Evolutionary conservation across 2,329 filamentous ascomycete genomes (phyloP).

Genomic region (Dendrostoma leiphaemia): DNA sequence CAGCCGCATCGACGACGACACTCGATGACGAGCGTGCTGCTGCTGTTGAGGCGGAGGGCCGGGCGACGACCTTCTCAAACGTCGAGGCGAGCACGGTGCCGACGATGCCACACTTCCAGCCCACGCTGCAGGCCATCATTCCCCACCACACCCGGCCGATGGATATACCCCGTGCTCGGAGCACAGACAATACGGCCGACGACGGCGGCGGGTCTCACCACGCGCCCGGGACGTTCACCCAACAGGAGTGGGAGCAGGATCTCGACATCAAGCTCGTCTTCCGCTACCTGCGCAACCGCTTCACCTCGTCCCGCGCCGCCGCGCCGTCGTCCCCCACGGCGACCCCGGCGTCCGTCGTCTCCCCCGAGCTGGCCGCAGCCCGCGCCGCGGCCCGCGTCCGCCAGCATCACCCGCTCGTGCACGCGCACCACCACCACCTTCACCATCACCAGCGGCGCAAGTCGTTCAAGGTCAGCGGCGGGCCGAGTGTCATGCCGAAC

Average conservation of each 20-base stretch:
- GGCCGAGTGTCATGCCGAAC: conserved; percentile 38
- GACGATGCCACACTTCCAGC: conserved; percentile 43
- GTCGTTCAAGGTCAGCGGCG: conserved; percentile 52
- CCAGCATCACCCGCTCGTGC: conserved; percentile 84
- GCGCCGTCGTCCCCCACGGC: conserved; percentile 49
- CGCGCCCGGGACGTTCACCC: conserved; percentile 42
- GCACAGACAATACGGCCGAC: conserved; percentile 13
- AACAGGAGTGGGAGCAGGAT: conserved; percentile 92
- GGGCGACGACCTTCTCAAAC: conserved; percentile 6
- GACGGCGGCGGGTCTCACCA: conserved; percentile 12
- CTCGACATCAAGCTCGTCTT: conserved; percentile 91
- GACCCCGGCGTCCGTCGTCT: conserved; percentile 48
- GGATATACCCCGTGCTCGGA: conserved; percentile 32
- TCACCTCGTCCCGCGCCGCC: conserved; percentile 50
- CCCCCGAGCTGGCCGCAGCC: conserved; percentile 48
- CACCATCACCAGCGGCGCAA: conserved; percentile 61
- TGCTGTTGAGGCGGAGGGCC: conserved; percentile 19
- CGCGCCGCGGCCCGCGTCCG: conserved; percentile 76
- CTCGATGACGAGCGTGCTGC: conserved; percentile 8
- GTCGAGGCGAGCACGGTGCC: conserved; percentile 9
- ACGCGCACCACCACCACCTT: conserved; percentile 85
- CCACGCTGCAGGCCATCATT: conserved; percentile 37
- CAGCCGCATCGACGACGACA: conserved; percentile 15
- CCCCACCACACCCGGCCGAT: conserved; percentile 36
- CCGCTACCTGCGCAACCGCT: conserved; percentile 76